These are phyloP conservation scores for Calonectria hongkongensis DNA, from an alignment of 2,329 filamentous ascomycete genomes.

Conservation along the genomic window DNA sequence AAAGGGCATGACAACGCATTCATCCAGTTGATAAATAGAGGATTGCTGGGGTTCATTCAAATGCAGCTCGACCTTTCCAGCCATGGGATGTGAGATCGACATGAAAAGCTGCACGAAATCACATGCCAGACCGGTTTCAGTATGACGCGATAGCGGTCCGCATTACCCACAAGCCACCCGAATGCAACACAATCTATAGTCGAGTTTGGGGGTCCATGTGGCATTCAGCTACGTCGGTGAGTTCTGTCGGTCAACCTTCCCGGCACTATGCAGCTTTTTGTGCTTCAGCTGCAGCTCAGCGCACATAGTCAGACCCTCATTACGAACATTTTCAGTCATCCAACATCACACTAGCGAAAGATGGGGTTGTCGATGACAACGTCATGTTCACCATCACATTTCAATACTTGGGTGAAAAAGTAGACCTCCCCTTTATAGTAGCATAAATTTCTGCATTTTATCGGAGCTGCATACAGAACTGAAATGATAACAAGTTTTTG, in stretches of 20 bases:
- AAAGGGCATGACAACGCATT: not conserved
- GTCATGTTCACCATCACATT: too few relatives aligned
- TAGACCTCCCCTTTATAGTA: too few relatives aligned
- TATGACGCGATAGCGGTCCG: not conserved
- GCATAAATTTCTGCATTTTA: too few relatives aligned
- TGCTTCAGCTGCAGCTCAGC: too few relatives aligned
- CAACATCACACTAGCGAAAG: too few relatives aligned
- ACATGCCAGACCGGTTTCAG: not conserved
- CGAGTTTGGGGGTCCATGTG: not conserved
- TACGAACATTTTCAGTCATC: too few relatives aligned
- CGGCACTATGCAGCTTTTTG: not conserved
- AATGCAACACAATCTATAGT: not conserved
- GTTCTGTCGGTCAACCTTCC: not conserved
- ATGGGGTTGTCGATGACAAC: too few relatives aligned
- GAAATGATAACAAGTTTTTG: too few relatives aligned
- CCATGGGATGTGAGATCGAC: not conserved
- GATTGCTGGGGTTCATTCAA: not conserved
- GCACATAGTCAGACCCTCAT: too few relatives aligned
- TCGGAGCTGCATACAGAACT: too few relatives aligned
- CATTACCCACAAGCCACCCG: not conserved
- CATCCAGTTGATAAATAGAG: not conserved
- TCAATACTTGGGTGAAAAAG: too few relatives aligned
- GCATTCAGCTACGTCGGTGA: not conserved
- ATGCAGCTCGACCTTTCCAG: not conserved
- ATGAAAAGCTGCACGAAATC: not conserved